phyloP scores from a whole-genome alignment of 164 flowering plant genomes.

The Pachysandra terminalis region DNA sequence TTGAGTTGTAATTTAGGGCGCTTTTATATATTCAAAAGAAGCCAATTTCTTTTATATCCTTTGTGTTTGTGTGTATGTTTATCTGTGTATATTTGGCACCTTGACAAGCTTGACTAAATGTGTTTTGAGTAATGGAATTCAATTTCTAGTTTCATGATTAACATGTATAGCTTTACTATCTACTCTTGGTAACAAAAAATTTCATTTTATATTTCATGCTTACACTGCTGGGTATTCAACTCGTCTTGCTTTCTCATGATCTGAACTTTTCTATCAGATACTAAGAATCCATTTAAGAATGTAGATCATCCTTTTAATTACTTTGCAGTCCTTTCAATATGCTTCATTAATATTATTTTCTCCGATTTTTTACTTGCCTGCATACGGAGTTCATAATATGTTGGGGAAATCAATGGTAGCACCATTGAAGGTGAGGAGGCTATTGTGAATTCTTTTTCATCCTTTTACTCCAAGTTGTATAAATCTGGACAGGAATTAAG shows the following conservation, averaged over 20 bases:
- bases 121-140: neutral
- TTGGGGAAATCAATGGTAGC: no score
- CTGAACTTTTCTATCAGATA: neutral
- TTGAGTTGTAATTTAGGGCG: neutral
- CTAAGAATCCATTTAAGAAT: no score
- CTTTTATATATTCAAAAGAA: no score
- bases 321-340: no score
- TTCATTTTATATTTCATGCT: neutral
- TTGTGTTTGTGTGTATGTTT: neutral
- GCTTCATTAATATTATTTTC: no score
- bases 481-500: no score
- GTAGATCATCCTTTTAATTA: neutral
- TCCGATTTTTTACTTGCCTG: no score
- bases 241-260: neutral
- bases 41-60: neutral
- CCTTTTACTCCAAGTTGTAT: no score
- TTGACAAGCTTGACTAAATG: neutral
- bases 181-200: neutral
- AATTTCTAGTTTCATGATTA: neutral
- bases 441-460: no score
- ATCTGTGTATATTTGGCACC: neutral
- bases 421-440: no score
- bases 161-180: neutral
- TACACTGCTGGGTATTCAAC: neutral
- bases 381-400: no score